Evolutionary conservation across 306 rosid species (phyloP).

Genomic region (Abrus precatorius): DNA sequence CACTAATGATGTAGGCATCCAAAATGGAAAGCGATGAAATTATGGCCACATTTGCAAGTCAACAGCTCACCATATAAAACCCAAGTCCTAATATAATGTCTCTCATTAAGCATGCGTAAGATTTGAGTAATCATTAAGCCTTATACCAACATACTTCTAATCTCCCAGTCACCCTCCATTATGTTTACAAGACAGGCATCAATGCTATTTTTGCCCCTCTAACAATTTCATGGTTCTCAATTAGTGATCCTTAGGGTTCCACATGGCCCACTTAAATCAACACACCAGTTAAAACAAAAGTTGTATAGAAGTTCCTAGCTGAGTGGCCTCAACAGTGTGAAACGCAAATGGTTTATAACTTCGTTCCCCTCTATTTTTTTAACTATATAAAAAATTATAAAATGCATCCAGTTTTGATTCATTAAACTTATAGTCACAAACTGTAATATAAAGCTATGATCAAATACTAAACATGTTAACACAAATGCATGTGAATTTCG

Average conservation of each 20-base stretch:
- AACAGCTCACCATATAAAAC: conserved; percentile 13
- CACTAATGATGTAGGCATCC: background rate
- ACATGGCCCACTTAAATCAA: background rate
- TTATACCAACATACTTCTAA: background rate
- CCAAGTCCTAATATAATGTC: background rate
- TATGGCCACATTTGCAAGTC: conserved; percentile 35
- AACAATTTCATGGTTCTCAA: background rate
- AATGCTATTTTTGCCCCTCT: background rate
- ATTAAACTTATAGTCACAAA: no score
- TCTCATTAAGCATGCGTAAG: conserved; percentile 15
- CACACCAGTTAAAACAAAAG: background rate
- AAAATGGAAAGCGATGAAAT: conserved; percentile 4
- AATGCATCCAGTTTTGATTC: background rate
- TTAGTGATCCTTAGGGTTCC: background rate
- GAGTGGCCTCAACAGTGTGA: background rate
- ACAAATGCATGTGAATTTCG: background rate
- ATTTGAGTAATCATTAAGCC: conserved; percentile 17
- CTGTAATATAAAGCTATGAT: no score
- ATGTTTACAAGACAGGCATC: background rate
- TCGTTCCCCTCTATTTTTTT: background rate
- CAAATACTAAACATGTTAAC: background rate
- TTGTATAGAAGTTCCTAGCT: background rate
- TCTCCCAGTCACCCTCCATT: conserved; percentile 12
- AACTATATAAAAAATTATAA: background rate
- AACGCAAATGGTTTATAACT: background rate